These are phyloP conservation scores for Plasmodium knowlesi DNA, from an alignment of 169 alveolate species.

Conservation along the genomic window DNA sequence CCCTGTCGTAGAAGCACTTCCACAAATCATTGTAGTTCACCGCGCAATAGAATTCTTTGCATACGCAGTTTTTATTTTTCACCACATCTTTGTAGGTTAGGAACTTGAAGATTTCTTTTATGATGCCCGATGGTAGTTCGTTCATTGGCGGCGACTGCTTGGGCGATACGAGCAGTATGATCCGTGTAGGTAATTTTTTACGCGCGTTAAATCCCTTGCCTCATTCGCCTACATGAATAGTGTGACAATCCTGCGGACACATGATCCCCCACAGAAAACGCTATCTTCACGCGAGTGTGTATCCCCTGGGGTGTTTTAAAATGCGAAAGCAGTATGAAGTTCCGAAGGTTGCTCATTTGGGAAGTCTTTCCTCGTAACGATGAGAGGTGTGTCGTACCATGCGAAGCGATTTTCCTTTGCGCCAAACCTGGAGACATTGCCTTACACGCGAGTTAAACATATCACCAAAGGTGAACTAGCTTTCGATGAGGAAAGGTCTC, in stretches of 20 bases:
- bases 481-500: not conserved
- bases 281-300: not conserved
- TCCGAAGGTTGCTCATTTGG: not conserved
- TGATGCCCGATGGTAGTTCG: constrained; percentile 26
- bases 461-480: not conserved
- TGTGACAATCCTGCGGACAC: not conserved
- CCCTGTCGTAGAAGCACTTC: constrained; percentile 5
- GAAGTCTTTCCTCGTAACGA: not conserved
- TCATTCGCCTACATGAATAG: not conserved
- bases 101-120: constrained; percentile 29
- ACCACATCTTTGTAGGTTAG: constrained; percentile 24
- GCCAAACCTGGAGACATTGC: not conserved
- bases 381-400: not conserved
- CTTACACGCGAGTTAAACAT: not conserved
- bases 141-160: not conserved
- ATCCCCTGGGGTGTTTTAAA: not conserved
- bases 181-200: not conserved
- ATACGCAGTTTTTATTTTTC: not conserved
- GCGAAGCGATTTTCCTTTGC: not conserved
- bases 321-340: not conserved
- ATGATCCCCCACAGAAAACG: not conserved
- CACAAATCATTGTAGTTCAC: constrained; percentile 23
- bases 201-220: not conserved
- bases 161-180: not conserved
- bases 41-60: constrained; percentile 10